Conservation (phyloP, 1,284 basidiomycete species). For the Tylopilus sp. region DNA sequence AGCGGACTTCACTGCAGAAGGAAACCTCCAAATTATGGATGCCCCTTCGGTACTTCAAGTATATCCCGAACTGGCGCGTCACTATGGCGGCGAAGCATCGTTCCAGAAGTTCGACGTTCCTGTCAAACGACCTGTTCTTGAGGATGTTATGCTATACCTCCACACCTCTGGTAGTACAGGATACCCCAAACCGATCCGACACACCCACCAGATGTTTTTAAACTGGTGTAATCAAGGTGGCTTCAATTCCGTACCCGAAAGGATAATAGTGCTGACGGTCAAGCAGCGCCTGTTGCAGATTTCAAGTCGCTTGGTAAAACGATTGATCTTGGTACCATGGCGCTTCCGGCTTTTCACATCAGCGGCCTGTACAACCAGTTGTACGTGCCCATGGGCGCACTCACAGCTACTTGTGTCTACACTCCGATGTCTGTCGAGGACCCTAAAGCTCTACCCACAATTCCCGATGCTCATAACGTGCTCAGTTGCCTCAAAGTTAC, state of each 20-base stretch:
- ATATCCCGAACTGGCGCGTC: too few species aligned
- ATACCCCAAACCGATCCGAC: conserved; percentile 16
- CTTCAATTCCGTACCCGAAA: not conserved
- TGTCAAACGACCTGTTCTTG: not conserved
- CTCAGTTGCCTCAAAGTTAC: conserved; percentile 12
- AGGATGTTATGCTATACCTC: conserved; percentile 9
- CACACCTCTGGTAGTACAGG: conserved; percentile 25
- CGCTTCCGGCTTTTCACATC: conserved; percentile 20
- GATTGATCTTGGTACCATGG: conserved; percentile 11
- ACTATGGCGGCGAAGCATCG: too few species aligned
- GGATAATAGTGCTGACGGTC: not conserved
- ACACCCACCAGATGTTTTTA: conserved; percentile 10
- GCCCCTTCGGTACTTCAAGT: too few species aligned
- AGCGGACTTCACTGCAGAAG: too few species aligned
- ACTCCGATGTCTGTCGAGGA: conserved; percentile 13
- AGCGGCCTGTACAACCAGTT: conserved; percentile 17
- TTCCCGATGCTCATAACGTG: conserved; percentile 20
- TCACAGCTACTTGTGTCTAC: conserved; percentile 11
- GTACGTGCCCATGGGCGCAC: conserved; percentile 5
- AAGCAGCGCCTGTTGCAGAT: not conserved
- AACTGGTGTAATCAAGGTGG: not conserved
- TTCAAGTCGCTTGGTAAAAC: not conserved
- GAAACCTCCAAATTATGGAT: too few species aligned
- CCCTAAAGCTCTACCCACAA: conserved; percentile 4
- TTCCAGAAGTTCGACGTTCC: conserved; percentile 4